phyloP scores from a whole-genome alignment of 306 rosid species.

The Mimosa bimucronata region DNA sequence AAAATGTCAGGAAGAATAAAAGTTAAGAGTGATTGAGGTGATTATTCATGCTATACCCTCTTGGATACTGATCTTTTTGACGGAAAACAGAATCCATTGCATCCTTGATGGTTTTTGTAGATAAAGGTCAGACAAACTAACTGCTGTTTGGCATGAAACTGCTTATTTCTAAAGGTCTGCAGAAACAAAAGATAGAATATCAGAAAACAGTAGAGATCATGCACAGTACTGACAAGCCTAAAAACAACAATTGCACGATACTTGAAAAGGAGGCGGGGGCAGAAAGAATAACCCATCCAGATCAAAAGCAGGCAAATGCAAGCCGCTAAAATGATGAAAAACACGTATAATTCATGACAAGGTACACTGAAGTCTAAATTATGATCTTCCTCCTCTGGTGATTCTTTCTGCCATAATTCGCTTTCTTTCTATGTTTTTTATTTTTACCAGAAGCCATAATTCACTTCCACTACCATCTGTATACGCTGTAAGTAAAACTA shows the following conservation, averaged over 20 bases:
- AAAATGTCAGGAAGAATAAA: constrained; percentile 4
- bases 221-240: neutral
- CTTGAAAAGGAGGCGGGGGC: neutral
- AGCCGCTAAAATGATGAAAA: neutral
- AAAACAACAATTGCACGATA: neutral
- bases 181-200: constrained; percentile 10
- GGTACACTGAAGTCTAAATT: neutral
- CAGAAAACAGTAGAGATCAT: constrained; percentile 1
- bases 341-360: neutral
- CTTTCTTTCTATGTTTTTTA: neutral
- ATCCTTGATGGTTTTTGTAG: constrained; percentile 41
- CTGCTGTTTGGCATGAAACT: constrained; percentile 38
- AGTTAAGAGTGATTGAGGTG: neutral
- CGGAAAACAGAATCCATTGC: constrained; percentile 37
- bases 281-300: neutral
- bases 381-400: neutral
- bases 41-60: constrained; percentile 44
- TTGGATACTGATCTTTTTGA: constrained; percentile 38
- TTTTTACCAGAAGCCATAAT: neutral
- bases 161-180: constrained; percentile 52
- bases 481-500: neutral
- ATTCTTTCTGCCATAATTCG: neutral
- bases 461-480: neutral
- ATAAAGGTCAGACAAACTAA: constrained; percentile 33
- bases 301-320: neutral